Conservation (phyloP, 1,284 basidiomycete species). For the Rhodotorula sp. region DNA sequence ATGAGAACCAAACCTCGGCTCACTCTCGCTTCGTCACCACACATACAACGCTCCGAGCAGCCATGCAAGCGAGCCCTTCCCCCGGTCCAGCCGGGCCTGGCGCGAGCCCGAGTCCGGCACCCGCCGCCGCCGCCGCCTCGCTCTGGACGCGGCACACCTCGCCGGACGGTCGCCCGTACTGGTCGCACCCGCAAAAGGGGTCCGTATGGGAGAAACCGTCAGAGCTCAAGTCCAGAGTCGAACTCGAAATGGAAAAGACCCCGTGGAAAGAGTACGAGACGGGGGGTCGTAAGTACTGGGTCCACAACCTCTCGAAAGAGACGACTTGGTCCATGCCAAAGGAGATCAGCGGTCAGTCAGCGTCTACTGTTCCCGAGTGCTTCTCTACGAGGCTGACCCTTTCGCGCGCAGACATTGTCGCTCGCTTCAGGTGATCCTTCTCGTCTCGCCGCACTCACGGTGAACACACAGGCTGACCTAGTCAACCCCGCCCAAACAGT, state of each 20-base stretch:
- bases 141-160: constrained; percentile 89
- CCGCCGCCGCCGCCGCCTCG: neutral
- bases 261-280: constrained; percentile 45
- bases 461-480: neutral
- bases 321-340: constrained; percentile 97
- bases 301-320: constrained; percentile 61
- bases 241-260: constrained; percentile 43
- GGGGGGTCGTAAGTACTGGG: constrained; percentile 44
- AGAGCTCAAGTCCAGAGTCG: constrained; percentile 45
- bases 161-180: constrained; percentile 77
- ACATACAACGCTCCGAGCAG: no score
- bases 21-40: no score
- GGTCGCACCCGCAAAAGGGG: constrained; percentile 67
- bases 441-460: neutral
- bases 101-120: neutral
- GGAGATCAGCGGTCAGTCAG: constrained; percentile 70
- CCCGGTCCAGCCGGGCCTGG: neutral
- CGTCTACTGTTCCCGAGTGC: neutral
- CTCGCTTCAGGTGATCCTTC: constrained; percentile 9
- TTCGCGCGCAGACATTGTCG: constrained; percentile 24
- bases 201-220: constrained; percentile 45
- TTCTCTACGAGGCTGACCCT: neutral
- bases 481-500: neutral
- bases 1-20: no score
- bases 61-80: no score